Conservation (phyloP, 78 protist genomes). For the Planoprotostelium fungivorum region DNA sequence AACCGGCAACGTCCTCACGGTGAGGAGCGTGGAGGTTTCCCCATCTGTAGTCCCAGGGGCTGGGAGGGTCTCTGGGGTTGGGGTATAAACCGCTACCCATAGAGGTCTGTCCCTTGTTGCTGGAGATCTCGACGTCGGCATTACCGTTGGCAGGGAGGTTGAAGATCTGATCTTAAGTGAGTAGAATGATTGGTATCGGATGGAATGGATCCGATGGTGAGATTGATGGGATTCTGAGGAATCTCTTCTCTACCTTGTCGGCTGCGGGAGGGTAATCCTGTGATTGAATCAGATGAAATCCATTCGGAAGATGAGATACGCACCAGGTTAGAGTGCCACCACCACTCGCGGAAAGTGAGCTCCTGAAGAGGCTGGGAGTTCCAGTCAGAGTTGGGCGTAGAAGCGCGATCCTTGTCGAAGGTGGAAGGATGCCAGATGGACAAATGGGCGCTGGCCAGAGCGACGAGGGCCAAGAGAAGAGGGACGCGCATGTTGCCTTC, state of each 20-base stretch:
- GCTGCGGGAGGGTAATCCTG: constrained; percentile 1
- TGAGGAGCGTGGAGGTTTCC: neutral
- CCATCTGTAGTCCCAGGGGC: neutral
- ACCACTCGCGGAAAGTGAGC: neutral
- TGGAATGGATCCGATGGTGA: neutral
- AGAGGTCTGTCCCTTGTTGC: constrained; percentile 1
- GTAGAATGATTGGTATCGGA: too few species aligned
- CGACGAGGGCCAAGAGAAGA: neutral
- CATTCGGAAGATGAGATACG: too few species aligned
- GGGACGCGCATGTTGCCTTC: neutral
- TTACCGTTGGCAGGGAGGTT: neutral
- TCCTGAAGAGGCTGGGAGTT: neutral
- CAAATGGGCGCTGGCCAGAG: neutral
- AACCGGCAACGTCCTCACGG: neutral
- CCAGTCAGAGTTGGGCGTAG: neutral
- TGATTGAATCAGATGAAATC: too few species aligned
- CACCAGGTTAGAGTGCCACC: neutral
- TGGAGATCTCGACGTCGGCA: neutral
- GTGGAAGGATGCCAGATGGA: neutral
- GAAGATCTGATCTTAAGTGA: neutral
- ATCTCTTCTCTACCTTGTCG: neutral
- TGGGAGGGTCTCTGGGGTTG: neutral
- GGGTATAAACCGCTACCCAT: neutral
- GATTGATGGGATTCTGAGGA: neutral
- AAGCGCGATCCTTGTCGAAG: neutral